phyloP scores from a whole-genome alignment of 2,329 filamentous ascomycete species.

The Xylariaceae sp. region DNA sequence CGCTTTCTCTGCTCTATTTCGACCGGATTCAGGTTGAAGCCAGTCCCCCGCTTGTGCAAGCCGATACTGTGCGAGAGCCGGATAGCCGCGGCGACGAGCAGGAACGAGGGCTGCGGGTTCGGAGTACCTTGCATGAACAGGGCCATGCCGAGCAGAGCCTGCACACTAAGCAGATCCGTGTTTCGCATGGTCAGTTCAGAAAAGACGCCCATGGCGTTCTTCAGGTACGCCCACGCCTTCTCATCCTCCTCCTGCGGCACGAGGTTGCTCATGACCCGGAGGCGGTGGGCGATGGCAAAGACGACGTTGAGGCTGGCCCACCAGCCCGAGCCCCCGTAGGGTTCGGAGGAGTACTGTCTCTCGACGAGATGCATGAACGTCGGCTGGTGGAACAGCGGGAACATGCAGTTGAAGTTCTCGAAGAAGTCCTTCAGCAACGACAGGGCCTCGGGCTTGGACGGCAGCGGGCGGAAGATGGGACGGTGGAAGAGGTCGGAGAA shows the following conservation, averaged over 20 bases:
- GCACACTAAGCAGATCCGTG: constrained; percentile 88
- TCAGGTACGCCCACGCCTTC: constrained; percentile 90
- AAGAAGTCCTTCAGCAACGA: constrained; percentile 91
- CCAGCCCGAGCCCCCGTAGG: constrained; percentile 93
- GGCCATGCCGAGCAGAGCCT: constrained; percentile 87
- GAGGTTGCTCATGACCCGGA: constrained; percentile 92
- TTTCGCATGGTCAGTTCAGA: constrained; percentile 93
- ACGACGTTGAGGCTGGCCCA: constrained; percentile 96
- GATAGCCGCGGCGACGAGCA: constrained; percentile 85
- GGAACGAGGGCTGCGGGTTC: constrained; percentile 89
- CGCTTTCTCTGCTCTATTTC: constrained; percentile 81
- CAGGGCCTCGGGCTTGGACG: constrained; percentile 77
- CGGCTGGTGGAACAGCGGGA: constrained; percentile 92
- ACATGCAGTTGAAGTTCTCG: constrained; percentile 98
- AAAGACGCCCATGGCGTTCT: constrained; percentile 92
- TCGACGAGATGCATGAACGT: constrained; percentile 98
- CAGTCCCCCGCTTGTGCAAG: constrained; percentile 84
- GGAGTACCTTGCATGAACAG: constrained; percentile 94
- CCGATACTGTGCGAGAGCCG: constrained; percentile 89
- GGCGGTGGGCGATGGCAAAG: constrained; percentile 82
- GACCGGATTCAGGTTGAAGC: constrained; percentile 86
- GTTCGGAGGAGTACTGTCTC: constrained; percentile 84
- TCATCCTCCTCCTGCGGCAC: constrained; percentile 87
- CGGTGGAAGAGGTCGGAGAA: constrained; percentile 88
- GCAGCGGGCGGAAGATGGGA: constrained; percentile 74